Percentiles rank a stretch among this genome's conserved stretches.
Evolutionary conservation across 2,329 filamentous ascomycete species (phyloP).

Genomic region (Aspergillus vadensis): DNA sequence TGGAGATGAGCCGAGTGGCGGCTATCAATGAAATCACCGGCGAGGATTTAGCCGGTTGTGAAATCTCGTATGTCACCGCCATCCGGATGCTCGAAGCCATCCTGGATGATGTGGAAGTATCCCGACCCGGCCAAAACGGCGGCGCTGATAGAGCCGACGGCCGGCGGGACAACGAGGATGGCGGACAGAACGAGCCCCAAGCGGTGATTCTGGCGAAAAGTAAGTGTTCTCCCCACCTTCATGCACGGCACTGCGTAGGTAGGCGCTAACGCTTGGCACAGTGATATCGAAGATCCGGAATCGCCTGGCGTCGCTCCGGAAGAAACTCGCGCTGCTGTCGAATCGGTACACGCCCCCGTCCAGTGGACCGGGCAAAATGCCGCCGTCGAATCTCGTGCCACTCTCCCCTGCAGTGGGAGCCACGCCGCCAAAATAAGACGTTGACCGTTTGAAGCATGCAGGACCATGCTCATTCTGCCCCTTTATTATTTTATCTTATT

Average conservation of each 20-base stretch:
- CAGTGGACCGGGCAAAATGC: slow-evolving; percentile 30
- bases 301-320: slow-evolving; percentile 50
- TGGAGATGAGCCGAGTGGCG: slow-evolving; percentile 94
- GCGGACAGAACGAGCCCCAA: slow-evolving; percentile 51
- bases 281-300: slow-evolving; percentile 53
- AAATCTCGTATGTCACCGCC: slow-evolving; percentile 89
- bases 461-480: slow-evolving; percentile 20
- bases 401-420: slow-evolving; percentile 36
- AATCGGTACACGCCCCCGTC: slow-evolving; percentile 48
- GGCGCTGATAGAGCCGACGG: slow-evolving; percentile 25
- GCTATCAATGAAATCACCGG: slow-evolving; percentile 96
- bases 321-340: slow-evolving; percentile 52
- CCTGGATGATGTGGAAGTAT: slow-evolving; percentile 74
- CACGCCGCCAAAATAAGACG: slow-evolving; percentile 36
- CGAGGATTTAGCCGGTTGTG: slow-evolving; percentile 82
- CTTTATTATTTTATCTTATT: slow-evolving; percentile 9
- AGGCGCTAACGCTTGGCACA: slow-evolving; percentile 31
- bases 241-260: background rate
- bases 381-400: slow-evolving; percentile 34
- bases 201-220: slow-evolving; percentile 47
- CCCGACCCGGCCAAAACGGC: slow-evolving; percentile 29
- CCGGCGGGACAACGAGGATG: slow-evolving; percentile 43
- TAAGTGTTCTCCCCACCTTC: slow-evolving; percentile 36
- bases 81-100: slow-evolving; percentile 95
- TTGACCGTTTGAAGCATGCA: slow-evolving; percentile 17